Percentiles rank a stretch among this genome's conserved stretches.
phyloP scores from a whole-genome alignment of 805 yeast species.

The Candida maltosa region DNA sequence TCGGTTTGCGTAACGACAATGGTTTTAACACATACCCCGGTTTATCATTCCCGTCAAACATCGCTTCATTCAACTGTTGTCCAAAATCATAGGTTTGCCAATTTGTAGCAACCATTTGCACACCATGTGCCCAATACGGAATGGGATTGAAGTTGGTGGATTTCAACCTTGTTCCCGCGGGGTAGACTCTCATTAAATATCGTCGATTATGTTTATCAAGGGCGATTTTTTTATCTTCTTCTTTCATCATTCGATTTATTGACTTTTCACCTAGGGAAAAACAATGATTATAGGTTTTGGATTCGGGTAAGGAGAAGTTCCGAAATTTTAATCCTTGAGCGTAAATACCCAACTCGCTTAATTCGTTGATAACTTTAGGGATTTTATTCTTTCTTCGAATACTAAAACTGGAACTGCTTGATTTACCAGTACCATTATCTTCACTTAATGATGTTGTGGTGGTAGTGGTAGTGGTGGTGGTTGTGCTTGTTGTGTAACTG shows the following conservation, averaged over 20 bases:
- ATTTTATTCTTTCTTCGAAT: slow-evolving; percentile 17
- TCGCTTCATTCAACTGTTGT: slow-evolving; percentile 81
- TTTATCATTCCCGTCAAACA: slow-evolving; percentile 59
- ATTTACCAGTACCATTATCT: slow-evolving; percentile 19
- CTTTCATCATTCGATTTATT: slow-evolving; percentile 60
- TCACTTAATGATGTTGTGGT: slow-evolving; percentile 43
- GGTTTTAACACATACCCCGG: slow-evolving; percentile 86
- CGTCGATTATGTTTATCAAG: slow-evolving; percentile 73
- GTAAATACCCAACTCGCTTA: slow-evolving; percentile 67
- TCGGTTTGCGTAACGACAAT: slow-evolving; percentile 32
- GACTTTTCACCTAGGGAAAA: slow-evolving; percentile 83
- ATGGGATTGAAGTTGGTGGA: slow-evolving; percentile 84
- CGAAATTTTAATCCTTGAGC: slow-evolving; percentile 73
- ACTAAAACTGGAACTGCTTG: slow-evolving; percentile 12
- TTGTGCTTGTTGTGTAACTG: slow-evolving; percentile 12
- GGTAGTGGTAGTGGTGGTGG: slow-evolving; percentile 24
- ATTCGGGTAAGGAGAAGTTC: slow-evolving; percentile 82
- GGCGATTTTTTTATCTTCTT: slow-evolving; percentile 50
- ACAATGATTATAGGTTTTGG: slow-evolving; percentile 75
- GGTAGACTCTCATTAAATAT: slow-evolving; percentile 81
- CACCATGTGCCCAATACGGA: slow-evolving; percentile 78
- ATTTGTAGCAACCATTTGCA: slow-evolving; percentile 93
- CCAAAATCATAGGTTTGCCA: slow-evolving; percentile 94
- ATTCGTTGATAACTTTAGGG: slow-evolving; percentile 31
- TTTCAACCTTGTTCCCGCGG: slow-evolving; percentile 70